Evolutionary conservation across 2,329 filamentous ascomycete genomes (phyloP).

Genomic region (Sphaerulina vaccinii): DNA sequence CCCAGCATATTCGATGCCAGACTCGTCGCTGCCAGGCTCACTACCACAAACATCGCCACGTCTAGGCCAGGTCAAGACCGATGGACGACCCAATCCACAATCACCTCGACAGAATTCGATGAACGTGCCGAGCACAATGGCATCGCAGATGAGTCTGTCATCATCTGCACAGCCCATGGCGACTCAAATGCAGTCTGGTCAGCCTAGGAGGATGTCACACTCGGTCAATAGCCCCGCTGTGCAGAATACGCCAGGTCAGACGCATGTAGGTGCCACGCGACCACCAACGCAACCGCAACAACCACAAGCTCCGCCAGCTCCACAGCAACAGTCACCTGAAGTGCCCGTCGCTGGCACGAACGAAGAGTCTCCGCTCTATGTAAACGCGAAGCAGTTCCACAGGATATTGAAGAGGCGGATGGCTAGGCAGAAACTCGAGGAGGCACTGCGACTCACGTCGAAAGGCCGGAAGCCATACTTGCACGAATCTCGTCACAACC

Average conservation of each 20-base stretch:
- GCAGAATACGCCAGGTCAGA: constrained; percentile 29
- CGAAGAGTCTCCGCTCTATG: constrained; percentile 93
- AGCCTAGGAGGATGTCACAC: constrained; percentile 71
- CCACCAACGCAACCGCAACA: constrained; percentile 66
- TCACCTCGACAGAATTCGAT: constrained; percentile 70
- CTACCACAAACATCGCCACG: constrained; percentile 71
- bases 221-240: constrained; percentile 67
- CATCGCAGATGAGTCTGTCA: constrained; percentile 49
- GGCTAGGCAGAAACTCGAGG: constrained; percentile 88
- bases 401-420: constrained; percentile 92
- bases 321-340: constrained; percentile 70
- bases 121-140: constrained; percentile 45
- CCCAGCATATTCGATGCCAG: constrained; percentile 68
- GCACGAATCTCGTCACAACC: constrained; percentile 95
- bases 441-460: constrained; percentile 84
- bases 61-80: constrained; percentile 67
- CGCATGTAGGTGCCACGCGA: constrained; percentile 61
- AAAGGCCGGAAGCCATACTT: constrained; percentile 97
- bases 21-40: constrained; percentile 62
- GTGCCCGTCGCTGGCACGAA: constrained; percentile 63
- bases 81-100: constrained; percentile 62
- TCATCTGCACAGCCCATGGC: constrained; percentile 59
- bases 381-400: constrained; percentile 98
- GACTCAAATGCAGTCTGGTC: constrained; percentile 31
- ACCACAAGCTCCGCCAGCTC: constrained; percentile 51